These are phyloP conservation scores for Pisolithus microcarpus DNA, from an alignment of 768 basidiomycete genomes.

Conservation along the genomic window DNA sequence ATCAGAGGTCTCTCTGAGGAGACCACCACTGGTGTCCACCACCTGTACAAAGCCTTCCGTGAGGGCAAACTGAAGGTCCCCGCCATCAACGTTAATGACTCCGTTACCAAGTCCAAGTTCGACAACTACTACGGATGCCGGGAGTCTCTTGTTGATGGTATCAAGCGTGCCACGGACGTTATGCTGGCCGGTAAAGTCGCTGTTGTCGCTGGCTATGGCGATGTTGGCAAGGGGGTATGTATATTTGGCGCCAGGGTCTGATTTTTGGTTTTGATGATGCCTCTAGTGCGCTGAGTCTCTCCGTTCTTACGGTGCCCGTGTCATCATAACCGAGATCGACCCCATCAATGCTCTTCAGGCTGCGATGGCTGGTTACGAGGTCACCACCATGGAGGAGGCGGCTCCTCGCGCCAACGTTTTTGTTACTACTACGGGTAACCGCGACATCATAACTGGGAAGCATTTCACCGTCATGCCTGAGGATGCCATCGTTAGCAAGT, in stretches of 20 bases:
- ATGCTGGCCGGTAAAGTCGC: slow-evolving; percentile 99
- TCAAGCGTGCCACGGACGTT: slow-evolving; percentile 99
- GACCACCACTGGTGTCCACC: slow-evolving; percentile 99
- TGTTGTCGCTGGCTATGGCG: slow-evolving; percentile 97
- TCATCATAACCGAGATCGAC: slow-evolving; percentile 95
- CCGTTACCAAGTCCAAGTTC: slow-evolving; percentile 99
- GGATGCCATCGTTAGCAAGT: slow-evolving; percentile 99
- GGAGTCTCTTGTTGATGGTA: slow-evolving; percentile 98
- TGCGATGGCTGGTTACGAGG: slow-evolving; percentile 99
- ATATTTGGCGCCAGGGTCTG: too few species aligned
- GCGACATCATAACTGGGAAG: slow-evolving; percentile 89
- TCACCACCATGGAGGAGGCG: slow-evolving; percentile 97
- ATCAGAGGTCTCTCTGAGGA: slow-evolving; percentile 96
- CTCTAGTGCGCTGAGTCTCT: slow-evolving; percentile 94
- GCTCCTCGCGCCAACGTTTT: slow-evolving; percentile 86
- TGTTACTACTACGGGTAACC: slow-evolving; percentile 97
- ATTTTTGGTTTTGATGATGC: neutral
- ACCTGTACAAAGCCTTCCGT: slow-evolving; percentile 96
- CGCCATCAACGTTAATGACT: slow-evolving; percentile 99
- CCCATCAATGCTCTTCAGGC: slow-evolving; percentile 99
- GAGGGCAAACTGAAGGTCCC: slow-evolving; percentile 95
- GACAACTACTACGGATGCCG: slow-evolving; percentile 99
- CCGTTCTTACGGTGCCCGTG: slow-evolving; percentile 94
- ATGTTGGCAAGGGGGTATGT: slow-evolving; percentile 98
- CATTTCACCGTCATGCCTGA: slow-evolving; percentile 95